Evolutionary conservation across 2,329 filamentous ascomycete genomes (phyloP).

Genomic region (Rhynchosporium secalis): DNA sequence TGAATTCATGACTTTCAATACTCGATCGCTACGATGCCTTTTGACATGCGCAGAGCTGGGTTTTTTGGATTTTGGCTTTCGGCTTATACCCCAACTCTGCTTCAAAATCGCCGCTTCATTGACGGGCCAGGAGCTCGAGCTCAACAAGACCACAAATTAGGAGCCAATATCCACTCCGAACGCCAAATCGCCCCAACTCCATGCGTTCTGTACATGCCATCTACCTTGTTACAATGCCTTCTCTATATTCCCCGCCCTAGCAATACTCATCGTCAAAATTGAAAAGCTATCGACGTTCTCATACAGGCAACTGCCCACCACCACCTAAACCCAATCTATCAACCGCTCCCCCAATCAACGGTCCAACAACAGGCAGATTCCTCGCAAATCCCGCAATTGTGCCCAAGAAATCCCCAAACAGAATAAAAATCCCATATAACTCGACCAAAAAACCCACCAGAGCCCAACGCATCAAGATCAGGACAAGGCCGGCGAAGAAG

Average conservation of each 20-base stretch:
- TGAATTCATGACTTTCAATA: conserved; percentile 28
- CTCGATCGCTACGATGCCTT: no score
- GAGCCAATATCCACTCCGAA: conserved; percentile 22
- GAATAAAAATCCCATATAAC: conserved; percentile 85
- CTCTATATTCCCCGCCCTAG: no score
- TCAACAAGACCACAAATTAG: conserved; percentile 17
- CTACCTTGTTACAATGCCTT: background rate
- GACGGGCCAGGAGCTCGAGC: conserved; percentile 24
- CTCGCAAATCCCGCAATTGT: conserved; percentile 88
- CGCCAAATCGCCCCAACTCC: conserved; percentile 22
- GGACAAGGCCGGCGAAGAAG: conserved; percentile 77
- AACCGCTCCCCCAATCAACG: conserved; percentile 74
- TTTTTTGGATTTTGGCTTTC: no score
- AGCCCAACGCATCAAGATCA: conserved; percentile 90
- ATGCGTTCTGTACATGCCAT: conserved; percentile 8
- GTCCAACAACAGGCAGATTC: conserved; percentile 80
- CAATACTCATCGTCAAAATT: conserved; percentile 3
- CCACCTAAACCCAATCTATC: conserved; percentile 70
- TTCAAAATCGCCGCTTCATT: background rate
- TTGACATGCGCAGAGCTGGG: no score
- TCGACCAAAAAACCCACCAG: conserved; percentile 89
- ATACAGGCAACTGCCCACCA: conserved; percentile 76
- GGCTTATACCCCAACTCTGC: no score
- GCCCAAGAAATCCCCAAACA: conserved; percentile 95
- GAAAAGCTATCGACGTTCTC: background rate